Evolutionary conservation across 371 early-diverging fungal genomes (phyloP).

Genomic region (Gilbertella persicaria): DNA sequence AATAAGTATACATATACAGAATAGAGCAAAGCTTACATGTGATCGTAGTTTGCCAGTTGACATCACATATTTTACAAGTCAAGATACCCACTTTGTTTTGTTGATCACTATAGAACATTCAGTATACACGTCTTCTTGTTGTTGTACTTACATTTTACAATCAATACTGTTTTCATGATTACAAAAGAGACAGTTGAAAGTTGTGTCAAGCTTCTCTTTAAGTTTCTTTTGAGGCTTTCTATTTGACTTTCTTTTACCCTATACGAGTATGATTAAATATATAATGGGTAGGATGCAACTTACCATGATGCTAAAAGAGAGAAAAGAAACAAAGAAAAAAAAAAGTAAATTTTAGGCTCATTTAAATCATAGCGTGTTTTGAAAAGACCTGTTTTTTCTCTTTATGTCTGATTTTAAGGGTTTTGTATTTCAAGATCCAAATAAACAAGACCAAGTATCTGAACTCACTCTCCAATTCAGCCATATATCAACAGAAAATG

Average conservation of each 20-base stretch:
- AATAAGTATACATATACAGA: not conserved
- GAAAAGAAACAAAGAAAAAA: not conserved
- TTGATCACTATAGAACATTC: conserved; percentile 33
- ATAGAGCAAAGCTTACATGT: conserved; percentile 53
- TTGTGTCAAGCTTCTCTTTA: conserved; percentile 75
- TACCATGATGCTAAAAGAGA: conserved; percentile 1
- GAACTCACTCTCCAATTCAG: too few species aligned
- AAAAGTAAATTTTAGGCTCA: not conserved
- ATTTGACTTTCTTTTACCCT: conserved; percentile 89
- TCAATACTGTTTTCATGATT: conserved; percentile 85
- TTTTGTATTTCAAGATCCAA: conserved; percentile 20
- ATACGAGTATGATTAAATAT: not conserved
- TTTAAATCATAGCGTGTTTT: not conserved
- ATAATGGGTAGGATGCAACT: not conserved
- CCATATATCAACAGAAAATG: too few species aligned
- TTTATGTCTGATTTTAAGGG: conserved; percentile 13
- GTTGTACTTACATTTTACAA: conserved; percentile 67
- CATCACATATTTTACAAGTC: conserved; percentile 77
- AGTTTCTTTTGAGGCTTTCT: conserved; percentile 74
- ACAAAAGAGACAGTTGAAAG: conserved; percentile 90
- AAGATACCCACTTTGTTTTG: conserved; percentile 64
- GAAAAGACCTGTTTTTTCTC: not conserved
- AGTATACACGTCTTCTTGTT: not conserved
- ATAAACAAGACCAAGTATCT: too few species aligned
- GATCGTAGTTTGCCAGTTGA: conserved; percentile 65